phyloP scores from a whole-genome alignment of 192 early-diverging fungal species.

The Lobosporangium transversale region DNA sequence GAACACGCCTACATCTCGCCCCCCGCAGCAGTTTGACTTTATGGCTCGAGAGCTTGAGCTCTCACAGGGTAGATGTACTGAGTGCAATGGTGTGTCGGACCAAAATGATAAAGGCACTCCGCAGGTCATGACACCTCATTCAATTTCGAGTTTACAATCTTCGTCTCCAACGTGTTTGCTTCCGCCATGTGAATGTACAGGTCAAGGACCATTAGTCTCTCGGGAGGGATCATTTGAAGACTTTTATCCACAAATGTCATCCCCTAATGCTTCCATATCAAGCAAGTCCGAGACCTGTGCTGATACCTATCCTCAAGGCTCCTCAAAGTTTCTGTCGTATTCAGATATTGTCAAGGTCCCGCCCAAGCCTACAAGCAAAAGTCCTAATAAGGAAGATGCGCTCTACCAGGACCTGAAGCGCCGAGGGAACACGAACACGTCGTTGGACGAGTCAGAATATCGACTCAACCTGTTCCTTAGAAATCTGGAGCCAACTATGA shows the following conservation, averaged over 20 bases:
- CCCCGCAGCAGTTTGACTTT: slow-evolving; percentile 4
- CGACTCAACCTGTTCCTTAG: slow-evolving; percentile 39
- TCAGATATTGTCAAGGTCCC: slow-evolving; percentile 36
- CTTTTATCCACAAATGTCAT: neutral
- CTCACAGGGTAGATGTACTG: no score
- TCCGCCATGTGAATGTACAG: neutral
- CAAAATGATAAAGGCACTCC: no score
- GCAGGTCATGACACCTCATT: neutral
- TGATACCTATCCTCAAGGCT: neutral
- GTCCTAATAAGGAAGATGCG: neutral
- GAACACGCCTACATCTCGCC: neutral
- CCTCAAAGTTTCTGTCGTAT: slow-evolving; percentile 14
- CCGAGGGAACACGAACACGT: slow-evolving; percentile 44
- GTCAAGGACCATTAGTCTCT: neutral
- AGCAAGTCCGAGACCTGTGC: neutral
- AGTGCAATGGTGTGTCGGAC: no score
- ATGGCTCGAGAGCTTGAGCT: neutral
- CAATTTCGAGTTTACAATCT: slow-evolving; percentile 13
- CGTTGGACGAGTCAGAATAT: slow-evolving; percentile 41
- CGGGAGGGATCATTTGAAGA: neutral
- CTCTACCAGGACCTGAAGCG: slow-evolving; percentile 29
- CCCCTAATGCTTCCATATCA: neutral
- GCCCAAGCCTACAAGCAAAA: neutral
- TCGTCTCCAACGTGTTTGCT: neutral
- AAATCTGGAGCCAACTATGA: slow-evolving; percentile 42